These are phyloP conservation scores for Orbilia oligospora DNA, from an alignment of 2,329 filamentous ascomycete species.

Conservation along the genomic window DNA sequence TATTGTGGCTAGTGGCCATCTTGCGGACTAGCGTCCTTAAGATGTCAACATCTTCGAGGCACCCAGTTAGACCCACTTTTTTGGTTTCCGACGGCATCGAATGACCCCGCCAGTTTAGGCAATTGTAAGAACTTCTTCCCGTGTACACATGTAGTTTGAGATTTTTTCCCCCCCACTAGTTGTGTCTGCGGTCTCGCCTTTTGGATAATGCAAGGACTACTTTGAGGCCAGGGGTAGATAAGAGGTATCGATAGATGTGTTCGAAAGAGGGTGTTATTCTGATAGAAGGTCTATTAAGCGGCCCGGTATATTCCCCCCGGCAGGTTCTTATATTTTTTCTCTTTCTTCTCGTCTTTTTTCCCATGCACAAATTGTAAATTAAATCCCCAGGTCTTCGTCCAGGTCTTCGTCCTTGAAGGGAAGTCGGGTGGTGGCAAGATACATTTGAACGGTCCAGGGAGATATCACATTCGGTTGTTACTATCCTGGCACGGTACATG, in stretches of 20 bases:
- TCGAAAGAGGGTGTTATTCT: slow-evolving; percentile 16
- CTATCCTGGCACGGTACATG: slow-evolving; percentile 14
- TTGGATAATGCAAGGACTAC: slow-evolving; percentile 1
- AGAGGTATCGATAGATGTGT: background rate
- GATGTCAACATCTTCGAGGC: slow-evolving; percentile 15
- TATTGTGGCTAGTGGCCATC: slow-evolving; percentile 53
- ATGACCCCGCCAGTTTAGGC: slow-evolving; percentile 43
- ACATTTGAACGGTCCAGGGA: slow-evolving; percentile 8
- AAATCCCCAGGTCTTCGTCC: background rate
- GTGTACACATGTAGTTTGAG: slow-evolving; percentile 7
- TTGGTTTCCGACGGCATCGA: slow-evolving; percentile 12
- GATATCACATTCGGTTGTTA: slow-evolving; percentile 37
- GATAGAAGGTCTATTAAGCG: slow-evolving; percentile 20
- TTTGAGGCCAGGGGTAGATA: slow-evolving; percentile 20
- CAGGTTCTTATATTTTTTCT: no score
- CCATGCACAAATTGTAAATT: background rate
- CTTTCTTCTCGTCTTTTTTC: background rate
- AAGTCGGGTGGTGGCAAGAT: slow-evolving; percentile 33
- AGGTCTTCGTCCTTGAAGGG: slow-evolving; percentile 4
- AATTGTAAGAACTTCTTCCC: slow-evolving; percentile 40
- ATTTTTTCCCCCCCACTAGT: slow-evolving; percentile 20
- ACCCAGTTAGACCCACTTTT: slow-evolving; percentile 12
- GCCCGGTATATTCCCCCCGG: no score
- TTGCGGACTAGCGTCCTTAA: background rate
- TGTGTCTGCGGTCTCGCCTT: background rate